Conservation (phyloP, 2,329 filamentous ascomycete species). For the Aspergillus eucalypticola region DNA sequence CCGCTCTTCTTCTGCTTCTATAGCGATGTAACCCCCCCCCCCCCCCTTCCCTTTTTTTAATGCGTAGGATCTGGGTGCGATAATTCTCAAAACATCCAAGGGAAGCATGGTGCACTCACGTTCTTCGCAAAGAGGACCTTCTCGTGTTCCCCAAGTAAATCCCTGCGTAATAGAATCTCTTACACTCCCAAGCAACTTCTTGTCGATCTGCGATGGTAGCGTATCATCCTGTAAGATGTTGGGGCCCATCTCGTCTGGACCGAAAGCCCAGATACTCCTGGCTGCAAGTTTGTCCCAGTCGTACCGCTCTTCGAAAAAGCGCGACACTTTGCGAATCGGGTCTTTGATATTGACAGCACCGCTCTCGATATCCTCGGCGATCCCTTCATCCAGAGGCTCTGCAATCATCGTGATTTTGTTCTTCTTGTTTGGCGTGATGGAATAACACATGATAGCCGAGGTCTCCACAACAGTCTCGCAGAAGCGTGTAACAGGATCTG, state of each 20-base stretch:
- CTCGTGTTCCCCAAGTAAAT: constrained; percentile 92
- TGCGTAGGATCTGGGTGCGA: not conserved
- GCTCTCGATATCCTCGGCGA: constrained; percentile 90
- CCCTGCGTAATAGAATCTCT: constrained; percentile 93
- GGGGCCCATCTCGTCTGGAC: constrained; percentile 88
- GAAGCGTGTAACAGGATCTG: constrained; percentile 94
- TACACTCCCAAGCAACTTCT: constrained; percentile 81
- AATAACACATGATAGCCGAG: constrained; percentile 96
- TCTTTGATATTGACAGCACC: constrained; percentile 90
- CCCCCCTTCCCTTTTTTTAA: no score
- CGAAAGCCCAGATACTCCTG: constrained; percentile 97
- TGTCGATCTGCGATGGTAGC: constrained; percentile 89
- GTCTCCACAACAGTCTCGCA: constrained; percentile 98
- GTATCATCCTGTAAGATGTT: constrained; percentile 98
- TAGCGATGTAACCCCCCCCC: not conserved
- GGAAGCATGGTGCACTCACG: constrained; percentile 59
- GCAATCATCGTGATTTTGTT: constrained; percentile 99
- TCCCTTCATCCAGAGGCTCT: constrained; percentile 90
- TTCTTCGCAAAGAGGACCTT: constrained; percentile 97
- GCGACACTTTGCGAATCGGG: constrained; percentile 87
- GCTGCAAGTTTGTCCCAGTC: constrained; percentile 95
- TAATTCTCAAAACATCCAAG: not conserved
- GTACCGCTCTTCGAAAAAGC: constrained; percentile 96
- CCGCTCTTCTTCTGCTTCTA: not conserved
- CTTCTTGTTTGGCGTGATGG: constrained; percentile 97